Base-by-base conservation (phyloP, 1,284 basidiomycete genomes). In the Marasmius tenuissimus region DNA sequence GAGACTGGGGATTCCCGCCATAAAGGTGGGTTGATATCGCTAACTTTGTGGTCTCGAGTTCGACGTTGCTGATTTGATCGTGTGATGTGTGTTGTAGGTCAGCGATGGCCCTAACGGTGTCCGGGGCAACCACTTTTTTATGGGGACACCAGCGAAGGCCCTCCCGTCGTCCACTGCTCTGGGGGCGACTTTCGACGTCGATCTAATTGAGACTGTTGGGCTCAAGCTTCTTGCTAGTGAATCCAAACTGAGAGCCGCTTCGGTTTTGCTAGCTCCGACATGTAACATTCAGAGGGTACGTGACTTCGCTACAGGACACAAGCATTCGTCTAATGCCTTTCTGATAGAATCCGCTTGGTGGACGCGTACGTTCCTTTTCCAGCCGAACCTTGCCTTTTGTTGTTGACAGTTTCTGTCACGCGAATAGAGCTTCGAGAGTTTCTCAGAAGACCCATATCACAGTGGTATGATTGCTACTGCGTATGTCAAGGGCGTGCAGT, bases 401-500 rank as follows among this genome's bases (percentile, higher is more conserved):
- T 27, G 9, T 11, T 18, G 22, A 33, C 71, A 64, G 60, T 4
- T 70, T 72, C 58, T 69, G 67, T 20, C 56, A 70, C 70, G 52
- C 37, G 16, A 50, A 64, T 62, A 86, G 84, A 80, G 84, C 65
- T 91, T 91, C 67, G 88, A 91, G 71, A 89, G 87, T 48, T 93
- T 91, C 76, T 90, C 91, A 0, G 92, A 94, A 71, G 92, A 94
- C 69, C 91, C 92, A 1, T 75, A 85, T 59, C 81, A 92, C 5
- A 88, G 88, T 20, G 92, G 92, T 20, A 77, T 81, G 64, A 80
- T 92, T 42, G 85, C 91, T 0, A 84, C 90, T 0, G 82, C 88
- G 3, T 93, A 92, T 69, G 81, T 93, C 50, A 85, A 85, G 50
- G 92, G 91, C 18, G 80, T 92, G 1, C 92, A 94, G 72, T 81